A percentile compares a stretch with the other conserved stretches of the same genome.
Conservation (phyloP, 192 early-diverging fungal genomes). For the Funneliformis geosporum region DNA sequence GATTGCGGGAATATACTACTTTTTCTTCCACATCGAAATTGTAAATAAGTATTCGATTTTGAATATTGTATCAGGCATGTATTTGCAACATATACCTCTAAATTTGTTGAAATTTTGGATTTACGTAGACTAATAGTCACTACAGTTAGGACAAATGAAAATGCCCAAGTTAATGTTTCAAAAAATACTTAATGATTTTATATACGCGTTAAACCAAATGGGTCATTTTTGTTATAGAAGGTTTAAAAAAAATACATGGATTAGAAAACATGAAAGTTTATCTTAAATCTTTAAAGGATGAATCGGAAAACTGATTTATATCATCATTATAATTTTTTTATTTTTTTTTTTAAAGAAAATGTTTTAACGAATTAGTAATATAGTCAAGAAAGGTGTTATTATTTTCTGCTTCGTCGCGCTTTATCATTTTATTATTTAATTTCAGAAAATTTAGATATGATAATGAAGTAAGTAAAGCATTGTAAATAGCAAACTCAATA, state of each 20-base stretch:
- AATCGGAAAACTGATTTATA: conserved; percentile 2
- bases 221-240: conserved; percentile 32
- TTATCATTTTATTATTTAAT: conserved; percentile 28
- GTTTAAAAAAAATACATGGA: neutral
- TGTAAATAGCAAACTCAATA: too few relatives aligned
- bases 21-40: too few relatives aligned
- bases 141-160: neutral
- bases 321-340: neutral
- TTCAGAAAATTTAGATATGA: neutral
- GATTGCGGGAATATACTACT: too few relatives aligned
- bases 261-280: conserved; percentile 21
- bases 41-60: too few relatives aligned
- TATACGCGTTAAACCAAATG: conserved; percentile 19
- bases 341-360: neutral
- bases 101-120: neutral
- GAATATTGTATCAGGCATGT: too few relatives aligned
- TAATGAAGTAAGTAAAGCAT: too few relatives aligned
- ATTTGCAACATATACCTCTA: too few relatives aligned
- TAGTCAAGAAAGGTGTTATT: conserved; percentile 28
- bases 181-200: conserved; percentile 21
- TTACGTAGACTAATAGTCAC: conserved; percentile 18
- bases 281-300: conserved; percentile 9
- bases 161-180: conserved; percentile 21
- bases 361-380: neutral
- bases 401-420: conserved; percentile 27